Base-by-base conservation (phyloP, 2,329 filamentous ascomycete species). In the Trichoderma arundinaceum region DNA sequence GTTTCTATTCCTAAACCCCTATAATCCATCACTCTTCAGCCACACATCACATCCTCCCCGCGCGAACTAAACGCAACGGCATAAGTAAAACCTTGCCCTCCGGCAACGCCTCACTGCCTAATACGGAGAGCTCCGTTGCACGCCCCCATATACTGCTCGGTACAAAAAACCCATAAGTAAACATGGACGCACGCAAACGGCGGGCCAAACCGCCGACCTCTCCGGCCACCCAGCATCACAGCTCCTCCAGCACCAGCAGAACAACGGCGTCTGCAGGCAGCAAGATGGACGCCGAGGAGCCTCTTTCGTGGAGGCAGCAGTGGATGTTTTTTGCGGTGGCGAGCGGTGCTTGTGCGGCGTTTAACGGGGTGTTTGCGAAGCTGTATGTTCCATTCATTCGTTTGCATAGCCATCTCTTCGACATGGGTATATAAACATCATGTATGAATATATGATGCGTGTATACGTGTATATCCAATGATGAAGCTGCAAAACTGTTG, bases 351-450 rank as follows among this genome's bases (percentile, higher is more conserved):
- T 94, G 90, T 73, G 92, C 92, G 38, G 90, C 91, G 22, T 89
- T 91, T 71, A 95, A 95, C 72, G 91, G 91, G 66, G 88, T 92
- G 5, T 93, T 94, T 80, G 92, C 92, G 0, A 95, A 94, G 78
- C 80, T 95, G 89, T 92, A 79, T 73, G 86, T 82, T 46, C 19
- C 13, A 19, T 8, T 38, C 10, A 38, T 38, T 7, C 35, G 7
- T 38, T 8, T 10, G 3, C 35, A 38, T 38, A 38, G 22, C 22
- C 22, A 28, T 28, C 2, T 28, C 22, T 28, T 28, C 22, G 22
- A 28, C 2, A 28, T 28, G 22, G 22, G 22, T 4, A 38, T 2
- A 38, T 38, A 38, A 7, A 38, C 35, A 4, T 7, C 10, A 38
- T 38, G 7, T 38, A 38, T 38, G 7, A 2, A 38, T 10, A 38